A percentile compares a stretch with the other conserved stretches of the same genome.
phyloP scores from a whole-genome alignment of 176 grass and related monocot species.

The Rhynchospora tenuis region DNA sequence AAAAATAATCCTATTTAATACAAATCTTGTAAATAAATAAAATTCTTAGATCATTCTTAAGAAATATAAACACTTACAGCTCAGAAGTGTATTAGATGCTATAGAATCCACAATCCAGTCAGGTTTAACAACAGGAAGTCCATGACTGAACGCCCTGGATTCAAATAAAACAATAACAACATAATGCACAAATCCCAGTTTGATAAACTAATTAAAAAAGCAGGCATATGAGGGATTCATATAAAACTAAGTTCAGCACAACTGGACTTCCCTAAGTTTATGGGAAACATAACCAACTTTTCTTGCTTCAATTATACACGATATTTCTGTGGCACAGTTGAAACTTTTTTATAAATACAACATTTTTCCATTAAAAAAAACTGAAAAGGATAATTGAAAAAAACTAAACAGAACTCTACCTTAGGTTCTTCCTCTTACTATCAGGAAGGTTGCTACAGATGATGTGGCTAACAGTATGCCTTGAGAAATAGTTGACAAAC shows the following conservation, averaged over 20 bases:
- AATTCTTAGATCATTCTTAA: constrained; percentile 21
- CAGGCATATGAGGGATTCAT: background rate
- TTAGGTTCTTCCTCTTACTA: constrained; percentile 79
- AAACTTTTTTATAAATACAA: background rate
- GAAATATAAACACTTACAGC: constrained; percentile 42
- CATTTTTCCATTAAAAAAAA: background rate
- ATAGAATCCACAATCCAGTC: constrained; percentile 84
- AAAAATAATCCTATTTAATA: background rate
- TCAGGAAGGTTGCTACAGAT: constrained; percentile 67
- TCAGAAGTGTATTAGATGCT: constrained; percentile 63
- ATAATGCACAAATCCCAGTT: background rate
- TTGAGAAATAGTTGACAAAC: constrained; percentile 89
- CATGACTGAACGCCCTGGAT: constrained; percentile 67
- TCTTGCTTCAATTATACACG: background rate
- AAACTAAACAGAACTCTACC: constrained; percentile 30
- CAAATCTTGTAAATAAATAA: background rate
- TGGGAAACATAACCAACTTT: background rate
- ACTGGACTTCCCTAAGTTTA: background rate
- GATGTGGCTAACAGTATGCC: constrained; percentile 70
- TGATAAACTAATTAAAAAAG: background rate
- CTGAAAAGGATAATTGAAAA: background rate
- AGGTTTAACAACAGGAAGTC: constrained; percentile 75
- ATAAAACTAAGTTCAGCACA: background rate
- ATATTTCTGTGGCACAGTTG: background rate
- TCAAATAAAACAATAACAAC: constrained; percentile 12